Evolutionary conservation across 108 stramenopile genomes (phyloP).

Genomic region (Chaetoceros muelleri): DNA sequence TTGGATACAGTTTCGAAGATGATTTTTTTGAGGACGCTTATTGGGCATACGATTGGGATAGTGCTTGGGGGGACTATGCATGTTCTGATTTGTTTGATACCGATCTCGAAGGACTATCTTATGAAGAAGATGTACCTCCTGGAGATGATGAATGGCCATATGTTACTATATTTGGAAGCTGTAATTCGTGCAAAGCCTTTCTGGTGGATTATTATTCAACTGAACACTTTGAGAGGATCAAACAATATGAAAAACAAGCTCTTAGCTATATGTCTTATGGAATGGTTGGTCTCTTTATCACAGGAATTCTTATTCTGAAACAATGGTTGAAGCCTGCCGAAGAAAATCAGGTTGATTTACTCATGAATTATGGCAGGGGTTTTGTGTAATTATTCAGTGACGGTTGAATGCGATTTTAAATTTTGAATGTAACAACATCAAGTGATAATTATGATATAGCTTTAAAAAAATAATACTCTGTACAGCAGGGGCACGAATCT

Average conservation of each 20-base stretch:
- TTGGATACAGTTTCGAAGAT: constrained; percentile 26
- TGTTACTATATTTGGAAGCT: constrained; percentile 33
- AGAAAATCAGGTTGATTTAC: constrained; percentile 31
- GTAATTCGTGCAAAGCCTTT: constrained; percentile 35
- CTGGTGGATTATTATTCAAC: constrained; percentile 33
- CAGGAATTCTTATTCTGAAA: constrained; percentile 12
- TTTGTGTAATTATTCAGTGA: constrained; percentile 9
- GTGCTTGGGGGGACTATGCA: constrained; percentile 35
- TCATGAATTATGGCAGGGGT: constrained; percentile 20
- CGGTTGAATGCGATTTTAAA: neutral
- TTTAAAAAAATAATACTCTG: no score
- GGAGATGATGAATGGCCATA: constrained; percentile 33
- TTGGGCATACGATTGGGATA: constrained; percentile 36
- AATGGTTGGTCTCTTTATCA: constrained; percentile 12
- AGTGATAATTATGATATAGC: no score
- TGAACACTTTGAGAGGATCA: constrained; percentile 26
- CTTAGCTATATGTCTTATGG: constrained; percentile 14
- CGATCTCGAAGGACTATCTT: constrained; percentile 6
- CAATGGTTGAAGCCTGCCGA: constrained; percentile 19
- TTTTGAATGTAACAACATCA: no score
- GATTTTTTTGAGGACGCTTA: constrained; percentile 26
- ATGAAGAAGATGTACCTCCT: constrained; percentile 12
- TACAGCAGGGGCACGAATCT: no score
- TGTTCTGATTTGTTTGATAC: constrained; percentile 36
- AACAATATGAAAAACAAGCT: constrained; percentile 18